A percentile compares a stretch with the other conserved stretches of the same genome.
These are phyloP conservation scores for Uronychia setigera DNA, from an alignment of 73 alveolate species.

Conservation along the genomic window DNA sequence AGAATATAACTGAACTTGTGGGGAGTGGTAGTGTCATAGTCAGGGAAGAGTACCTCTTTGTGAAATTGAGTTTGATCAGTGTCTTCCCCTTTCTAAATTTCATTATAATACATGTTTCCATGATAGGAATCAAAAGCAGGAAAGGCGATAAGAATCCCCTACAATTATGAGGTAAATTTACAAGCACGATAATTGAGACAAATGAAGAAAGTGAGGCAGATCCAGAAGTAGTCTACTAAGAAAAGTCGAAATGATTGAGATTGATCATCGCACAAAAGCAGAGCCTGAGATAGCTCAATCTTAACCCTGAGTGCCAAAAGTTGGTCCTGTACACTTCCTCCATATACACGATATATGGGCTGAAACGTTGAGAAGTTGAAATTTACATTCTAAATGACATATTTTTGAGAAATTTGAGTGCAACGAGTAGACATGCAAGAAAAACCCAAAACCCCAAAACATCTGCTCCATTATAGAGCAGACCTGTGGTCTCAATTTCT, in stretches of 20 bases:
- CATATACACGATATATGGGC: constrained; percentile 1
- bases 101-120: not conserved
- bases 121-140: not conserved
- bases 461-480: constrained; percentile 33
- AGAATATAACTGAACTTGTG: not conserved
- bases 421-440: not conserved
- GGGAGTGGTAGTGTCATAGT: not conserved
- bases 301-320: not conserved
- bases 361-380: not conserved
- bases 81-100: not conserved
- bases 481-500: constrained; percentile 13
- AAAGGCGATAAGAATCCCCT: not conserved
- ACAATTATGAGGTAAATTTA: not conserved
- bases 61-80: not conserved
- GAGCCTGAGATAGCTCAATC: not conserved
- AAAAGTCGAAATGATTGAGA: not conserved
- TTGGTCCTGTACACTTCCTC: constrained; percentile 8
- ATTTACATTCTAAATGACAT: not conserved
- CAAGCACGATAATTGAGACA: not conserved
- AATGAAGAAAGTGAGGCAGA: not conserved
- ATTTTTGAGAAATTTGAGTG: not conserved
- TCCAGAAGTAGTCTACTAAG: not conserved
- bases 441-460: constrained; percentile 13
- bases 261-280: constrained; percentile 3
- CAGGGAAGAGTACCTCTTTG: not conserved